A percentile compares a stretch with the other conserved stretches of the same genome.
phyloP scores from a whole-genome alignment of 2,329 filamentous ascomycete species.

The Xylariaceae sp. region DNA sequence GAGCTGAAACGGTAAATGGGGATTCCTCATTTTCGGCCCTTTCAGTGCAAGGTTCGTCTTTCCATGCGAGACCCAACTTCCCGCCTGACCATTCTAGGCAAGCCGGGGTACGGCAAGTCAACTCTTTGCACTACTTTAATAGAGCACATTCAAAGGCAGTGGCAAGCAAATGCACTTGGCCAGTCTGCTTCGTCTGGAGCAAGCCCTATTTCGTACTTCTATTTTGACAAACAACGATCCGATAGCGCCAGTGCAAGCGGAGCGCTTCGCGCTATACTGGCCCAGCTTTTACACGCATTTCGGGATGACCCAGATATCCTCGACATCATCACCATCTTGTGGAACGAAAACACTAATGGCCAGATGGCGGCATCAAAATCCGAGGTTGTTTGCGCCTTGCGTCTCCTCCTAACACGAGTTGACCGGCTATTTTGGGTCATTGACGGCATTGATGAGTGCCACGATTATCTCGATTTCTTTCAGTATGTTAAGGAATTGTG shows the following conservation, averaged over 20 bases:
- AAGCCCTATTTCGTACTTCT: neutral
- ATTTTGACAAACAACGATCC: neutral
- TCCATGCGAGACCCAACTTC: neutral
- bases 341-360: neutral
- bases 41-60: neutral
- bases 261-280: neutral
- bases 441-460: neutral
- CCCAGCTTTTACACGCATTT: neutral
- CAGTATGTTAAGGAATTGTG: neutral
- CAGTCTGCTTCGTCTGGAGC: neutral
- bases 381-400: neutral
- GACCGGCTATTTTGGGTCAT: neutral
- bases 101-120: neutral
- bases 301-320: neutral
- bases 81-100: neutral
- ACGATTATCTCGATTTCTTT: neutral
- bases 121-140: neutral
- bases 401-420: neutral
- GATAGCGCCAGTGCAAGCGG: neutral
- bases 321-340: neutral
- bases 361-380: neutral
- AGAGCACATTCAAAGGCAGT: neutral
- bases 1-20: neutral
- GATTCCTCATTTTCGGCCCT: neutral
- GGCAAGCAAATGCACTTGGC: neutral